These are phyloP conservation scores for Claviceps cyperi DNA, from an alignment of 2,329 filamentous ascomycete species.

Conservation along the genomic window DNA sequence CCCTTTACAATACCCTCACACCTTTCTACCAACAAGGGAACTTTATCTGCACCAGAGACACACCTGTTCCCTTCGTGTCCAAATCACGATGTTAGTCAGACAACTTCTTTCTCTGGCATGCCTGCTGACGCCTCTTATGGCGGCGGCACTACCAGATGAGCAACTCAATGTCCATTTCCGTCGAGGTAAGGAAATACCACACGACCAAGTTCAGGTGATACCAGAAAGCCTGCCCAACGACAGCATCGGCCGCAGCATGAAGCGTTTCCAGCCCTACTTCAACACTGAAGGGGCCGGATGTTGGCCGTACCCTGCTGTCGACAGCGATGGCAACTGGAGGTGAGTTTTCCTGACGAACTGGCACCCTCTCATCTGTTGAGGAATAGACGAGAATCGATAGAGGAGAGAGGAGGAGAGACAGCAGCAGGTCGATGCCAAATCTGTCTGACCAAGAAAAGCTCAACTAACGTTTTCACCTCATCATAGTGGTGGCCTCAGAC, in stretches of 20 bases:
- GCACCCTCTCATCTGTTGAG: not conserved
- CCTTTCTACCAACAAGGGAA: too few relatives aligned
- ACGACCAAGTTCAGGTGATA: not conserved
- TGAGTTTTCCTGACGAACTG: not conserved
- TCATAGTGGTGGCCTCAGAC: not conserved
- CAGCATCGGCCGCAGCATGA: not conserved
- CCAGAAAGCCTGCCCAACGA: not conserved
- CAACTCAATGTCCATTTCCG: not conserved
- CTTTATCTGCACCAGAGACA: not conserved
- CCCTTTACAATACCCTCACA: too few relatives aligned
- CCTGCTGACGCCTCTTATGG: not conserved
- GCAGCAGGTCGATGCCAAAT: not conserved
- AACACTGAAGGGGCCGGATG: not conserved
- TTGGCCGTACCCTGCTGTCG: not conserved
- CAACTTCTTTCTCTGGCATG: not conserved
- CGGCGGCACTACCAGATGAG: not conserved
- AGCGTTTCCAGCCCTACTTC: not conserved
- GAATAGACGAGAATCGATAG: not conserved
- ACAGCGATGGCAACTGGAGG: not conserved
- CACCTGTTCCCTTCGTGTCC: too few relatives aligned
- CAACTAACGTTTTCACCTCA: not conserved
- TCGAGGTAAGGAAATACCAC: not conserved
- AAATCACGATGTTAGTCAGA: not conserved
- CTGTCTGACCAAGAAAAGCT: too few relatives aligned
- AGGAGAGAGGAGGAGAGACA: not conserved